These are phyloP conservation scores for Xylariaceae sp. DNA, from an alignment of 2,329 filamentous ascomycete species.

Conservation along the genomic window DNA sequence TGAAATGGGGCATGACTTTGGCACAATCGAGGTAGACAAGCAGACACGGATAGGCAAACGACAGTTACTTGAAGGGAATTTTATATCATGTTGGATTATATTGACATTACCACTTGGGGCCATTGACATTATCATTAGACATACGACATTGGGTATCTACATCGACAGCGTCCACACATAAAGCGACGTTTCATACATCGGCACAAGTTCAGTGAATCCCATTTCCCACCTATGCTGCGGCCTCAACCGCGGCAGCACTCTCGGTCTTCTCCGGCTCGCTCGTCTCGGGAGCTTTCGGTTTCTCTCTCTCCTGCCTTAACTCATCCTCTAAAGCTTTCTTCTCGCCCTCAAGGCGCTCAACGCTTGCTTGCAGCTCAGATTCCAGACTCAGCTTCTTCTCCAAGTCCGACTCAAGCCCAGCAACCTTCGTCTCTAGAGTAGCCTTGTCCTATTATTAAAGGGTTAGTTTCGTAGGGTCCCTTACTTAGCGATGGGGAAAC, in stretches of 20 bases:
- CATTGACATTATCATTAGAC: slow-evolving; percentile 38
- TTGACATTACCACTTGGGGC: slow-evolving; percentile 19
- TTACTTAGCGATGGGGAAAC: background rate
- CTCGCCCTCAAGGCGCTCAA: slow-evolving; percentile 35
- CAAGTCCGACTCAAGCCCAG: slow-evolving; percentile 32
- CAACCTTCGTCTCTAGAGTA: slow-evolving; percentile 34
- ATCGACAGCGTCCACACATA: slow-evolving; percentile 24
- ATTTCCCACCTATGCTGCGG: slow-evolving; percentile 20
- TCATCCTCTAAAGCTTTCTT: slow-evolving; percentile 36
- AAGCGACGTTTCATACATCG: slow-evolving; percentile 24
- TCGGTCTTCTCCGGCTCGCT: slow-evolving; percentile 26
- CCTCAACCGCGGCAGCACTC: slow-evolving; percentile 19
- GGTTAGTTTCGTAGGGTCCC: slow-evolving; percentile 1
- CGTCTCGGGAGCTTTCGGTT: slow-evolving; percentile 8
- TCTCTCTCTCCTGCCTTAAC: slow-evolving; percentile 27
- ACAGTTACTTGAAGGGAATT: too few species aligned
- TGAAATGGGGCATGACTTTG: too few species aligned
- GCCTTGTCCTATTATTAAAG: slow-evolving; percentile 34
- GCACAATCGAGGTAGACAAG: too few species aligned
- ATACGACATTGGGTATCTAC: slow-evolving; percentile 33
- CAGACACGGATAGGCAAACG: too few species aligned
- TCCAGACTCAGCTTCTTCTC: slow-evolving; percentile 30
- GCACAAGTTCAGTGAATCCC: slow-evolving; percentile 5
- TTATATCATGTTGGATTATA: too few species aligned
- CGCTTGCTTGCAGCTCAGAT: slow-evolving; percentile 30